phyloP scores from a whole-genome alignment of 1,139 yeast species.

The Debaryomycetaceae sp. region DNA sequence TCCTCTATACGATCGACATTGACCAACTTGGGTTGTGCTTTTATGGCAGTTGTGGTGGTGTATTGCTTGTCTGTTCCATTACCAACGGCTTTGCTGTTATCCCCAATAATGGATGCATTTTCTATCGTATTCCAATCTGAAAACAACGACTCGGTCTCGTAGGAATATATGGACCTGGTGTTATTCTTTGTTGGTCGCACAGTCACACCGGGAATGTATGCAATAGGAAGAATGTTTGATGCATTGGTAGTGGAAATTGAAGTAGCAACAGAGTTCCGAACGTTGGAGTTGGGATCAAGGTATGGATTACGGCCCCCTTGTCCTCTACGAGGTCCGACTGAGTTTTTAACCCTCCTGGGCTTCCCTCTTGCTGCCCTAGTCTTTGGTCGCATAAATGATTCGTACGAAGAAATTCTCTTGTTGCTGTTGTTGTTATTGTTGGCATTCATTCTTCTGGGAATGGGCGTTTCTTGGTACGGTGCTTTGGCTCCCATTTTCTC shows the following conservation, averaged over 20 bases:
- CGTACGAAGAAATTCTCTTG: slow-evolving; percentile 41
- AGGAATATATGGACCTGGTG: slow-evolving; percentile 47
- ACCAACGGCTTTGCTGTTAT: slow-evolving; percentile 30
- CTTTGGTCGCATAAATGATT: slow-evolving; percentile 43
- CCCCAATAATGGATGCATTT: slow-evolving; percentile 56
- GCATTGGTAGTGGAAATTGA: slow-evolving; percentile 69
- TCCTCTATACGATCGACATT: slow-evolving; percentile 52
- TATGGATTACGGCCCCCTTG: not conserved
- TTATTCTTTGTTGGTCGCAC: slow-evolving; percentile 52
- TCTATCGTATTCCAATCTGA: slow-evolving; percentile 52
- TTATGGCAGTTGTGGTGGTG: slow-evolving; percentile 61
- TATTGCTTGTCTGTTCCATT: slow-evolving; percentile 4
- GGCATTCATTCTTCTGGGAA: too few relatives aligned
- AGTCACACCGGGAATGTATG: slow-evolving; percentile 91
- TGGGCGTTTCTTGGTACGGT: slow-evolving; percentile 5
- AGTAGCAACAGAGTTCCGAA: slow-evolving; percentile 51
- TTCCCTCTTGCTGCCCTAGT: slow-evolving; percentile 11
- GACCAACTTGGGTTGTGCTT: slow-evolving; percentile 66
- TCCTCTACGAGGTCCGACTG: slow-evolving; percentile 11
- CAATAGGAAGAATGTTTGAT: slow-evolving; percentile 87
- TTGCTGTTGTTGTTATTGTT: slow-evolving; percentile 6
- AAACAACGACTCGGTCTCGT: slow-evolving; percentile 49
- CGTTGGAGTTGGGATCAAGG: slow-evolving; percentile 13
- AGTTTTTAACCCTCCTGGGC: slow-evolving; percentile 15
- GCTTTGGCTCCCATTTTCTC: not conserved